Conservation (phyloP, 2,329 filamentous ascomycete species). For the Cryphonectria parasitica region DNA sequence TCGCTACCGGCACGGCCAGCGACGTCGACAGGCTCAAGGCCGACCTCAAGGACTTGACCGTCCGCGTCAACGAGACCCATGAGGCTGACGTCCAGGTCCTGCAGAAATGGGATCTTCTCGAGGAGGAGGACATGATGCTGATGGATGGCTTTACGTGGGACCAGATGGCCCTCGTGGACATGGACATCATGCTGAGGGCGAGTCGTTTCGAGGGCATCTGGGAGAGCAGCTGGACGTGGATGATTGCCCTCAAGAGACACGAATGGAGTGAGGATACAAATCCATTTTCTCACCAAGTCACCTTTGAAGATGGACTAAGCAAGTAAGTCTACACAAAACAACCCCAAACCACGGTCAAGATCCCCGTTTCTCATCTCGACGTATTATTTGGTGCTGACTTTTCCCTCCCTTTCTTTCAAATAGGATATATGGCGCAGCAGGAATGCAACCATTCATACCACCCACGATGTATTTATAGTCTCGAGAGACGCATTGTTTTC, state of each 20-base stretch:
- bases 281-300: slow-evolving; percentile 20
- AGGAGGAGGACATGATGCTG: slow-evolving; percentile 24
- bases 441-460: slow-evolving; percentile 23
- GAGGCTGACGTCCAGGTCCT: slow-evolving; percentile 16
- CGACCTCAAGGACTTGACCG: slow-evolving; percentile 9
- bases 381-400: too few relatives aligned
- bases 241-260: slow-evolving; percentile 27
- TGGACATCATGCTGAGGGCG: slow-evolving; percentile 28
- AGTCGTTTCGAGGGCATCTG: slow-evolving; percentile 29
- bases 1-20: slow-evolving; percentile 28
- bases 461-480: slow-evolving; percentile 23
- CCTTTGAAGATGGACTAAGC: slow-evolving; percentile 25
- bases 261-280: slow-evolving; percentile 15
- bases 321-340: not conserved
- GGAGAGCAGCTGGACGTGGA: slow-evolving; percentile 30
- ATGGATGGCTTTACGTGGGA: slow-evolving; percentile 28
- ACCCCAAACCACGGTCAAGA: too few relatives aligned
- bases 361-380: not conserved
- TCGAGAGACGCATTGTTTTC: not conserved
- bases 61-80: slow-evolving; percentile 18
- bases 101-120: slow-evolving; percentile 28
- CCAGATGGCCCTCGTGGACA: slow-evolving; percentile 28
- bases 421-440: slow-evolving; percentile 10
- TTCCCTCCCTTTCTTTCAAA: too few relatives aligned
- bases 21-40: slow-evolving; percentile 20